Conservation (phyloP, 768 basidiomycete species). For the Kwoniella botswanensis region DNA sequence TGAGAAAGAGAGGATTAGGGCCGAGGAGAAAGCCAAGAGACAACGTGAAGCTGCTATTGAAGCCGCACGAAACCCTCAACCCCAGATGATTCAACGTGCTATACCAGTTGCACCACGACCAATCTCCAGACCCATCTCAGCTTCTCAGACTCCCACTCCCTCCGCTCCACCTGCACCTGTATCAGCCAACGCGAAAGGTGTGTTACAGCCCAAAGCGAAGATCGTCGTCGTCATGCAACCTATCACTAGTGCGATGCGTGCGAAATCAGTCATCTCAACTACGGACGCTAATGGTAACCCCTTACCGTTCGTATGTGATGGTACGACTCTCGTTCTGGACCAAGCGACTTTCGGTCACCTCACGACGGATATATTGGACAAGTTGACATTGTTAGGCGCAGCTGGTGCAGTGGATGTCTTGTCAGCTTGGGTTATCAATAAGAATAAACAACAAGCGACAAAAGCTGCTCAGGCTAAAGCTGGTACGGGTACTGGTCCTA, state of each 20-base stretch:
- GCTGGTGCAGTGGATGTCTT: constrained; percentile 48
- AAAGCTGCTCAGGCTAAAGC: constrained; percentile 33
- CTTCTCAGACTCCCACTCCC: constrained; percentile 15
- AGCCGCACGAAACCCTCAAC: constrained; percentile 21
- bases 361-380: constrained; percentile 43
- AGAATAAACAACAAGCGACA: constrained; percentile 41
- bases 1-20: constrained; percentile 40
- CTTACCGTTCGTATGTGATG: constrained; percentile 49
- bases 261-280: constrained; percentile 38
- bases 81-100: constrained; percentile 12
- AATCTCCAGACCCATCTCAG: constrained; percentile 25
- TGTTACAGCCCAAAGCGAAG: constrained; percentile 43
- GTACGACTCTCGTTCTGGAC: constrained; percentile 44
- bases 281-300: constrained; percentile 44
- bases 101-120: constrained; percentile 30
- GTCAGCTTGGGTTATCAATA: constrained; percentile 50
- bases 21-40: constrained; percentile 38
- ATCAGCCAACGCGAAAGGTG: constrained; percentile 32
- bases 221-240: constrained; percentile 45
- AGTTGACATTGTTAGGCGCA: constrained; percentile 44
- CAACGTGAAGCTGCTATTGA: constrained; percentile 32
- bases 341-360: constrained; percentile 48
- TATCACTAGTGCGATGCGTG: constrained; percentile 45
- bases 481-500: not conserved
- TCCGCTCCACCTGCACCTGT: constrained; percentile 25